Evolutionary conservation across 208 protist genomes (phyloP).

Genomic region (Tritrichomonas foetus): DNA sequence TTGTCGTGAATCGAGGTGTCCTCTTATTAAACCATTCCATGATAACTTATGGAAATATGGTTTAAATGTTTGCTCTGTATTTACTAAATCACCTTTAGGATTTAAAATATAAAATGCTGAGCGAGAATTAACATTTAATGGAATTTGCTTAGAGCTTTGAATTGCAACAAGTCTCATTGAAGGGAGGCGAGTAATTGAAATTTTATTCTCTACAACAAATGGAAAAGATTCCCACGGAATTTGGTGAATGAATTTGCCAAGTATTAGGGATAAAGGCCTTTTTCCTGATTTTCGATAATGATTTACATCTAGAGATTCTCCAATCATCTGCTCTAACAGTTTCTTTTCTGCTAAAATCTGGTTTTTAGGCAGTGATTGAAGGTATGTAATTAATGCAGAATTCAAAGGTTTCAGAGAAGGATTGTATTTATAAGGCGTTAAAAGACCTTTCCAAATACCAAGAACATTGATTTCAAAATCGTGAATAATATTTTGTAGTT

Average conservation of each 20-base stretch:
- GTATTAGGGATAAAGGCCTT: not conserved
- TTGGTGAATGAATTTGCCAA: not conserved
- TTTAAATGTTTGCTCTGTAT: not conserved
- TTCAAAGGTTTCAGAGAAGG: not conserved
- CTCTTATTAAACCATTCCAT: not conserved
- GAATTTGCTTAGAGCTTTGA: not conserved
- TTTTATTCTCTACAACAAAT: not conserved
- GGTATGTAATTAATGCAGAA: not conserved
- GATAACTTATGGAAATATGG: not conserved
- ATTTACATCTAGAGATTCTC: not conserved
- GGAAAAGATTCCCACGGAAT: not conserved
- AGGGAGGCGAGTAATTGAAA: not conserved
- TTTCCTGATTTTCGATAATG: not conserved
- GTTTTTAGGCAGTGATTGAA: not conserved
- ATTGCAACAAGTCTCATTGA: not conserved
- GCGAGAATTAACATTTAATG: not conserved
- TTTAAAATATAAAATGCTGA: slow-evolving; percentile 31
- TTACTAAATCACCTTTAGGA: slow-evolving; percentile 16
- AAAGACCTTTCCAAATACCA: not conserved
- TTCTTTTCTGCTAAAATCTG: not conserved
- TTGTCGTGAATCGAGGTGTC: not conserved
- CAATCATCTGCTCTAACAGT: not conserved
- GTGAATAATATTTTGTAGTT: not conserved
- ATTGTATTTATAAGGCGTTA: not conserved
- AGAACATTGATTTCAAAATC: not conserved